Evolutionary conservation across 2,329 filamentous ascomycete species (phyloP).

Genomic region (Amesomyces nigricolor): DNA sequence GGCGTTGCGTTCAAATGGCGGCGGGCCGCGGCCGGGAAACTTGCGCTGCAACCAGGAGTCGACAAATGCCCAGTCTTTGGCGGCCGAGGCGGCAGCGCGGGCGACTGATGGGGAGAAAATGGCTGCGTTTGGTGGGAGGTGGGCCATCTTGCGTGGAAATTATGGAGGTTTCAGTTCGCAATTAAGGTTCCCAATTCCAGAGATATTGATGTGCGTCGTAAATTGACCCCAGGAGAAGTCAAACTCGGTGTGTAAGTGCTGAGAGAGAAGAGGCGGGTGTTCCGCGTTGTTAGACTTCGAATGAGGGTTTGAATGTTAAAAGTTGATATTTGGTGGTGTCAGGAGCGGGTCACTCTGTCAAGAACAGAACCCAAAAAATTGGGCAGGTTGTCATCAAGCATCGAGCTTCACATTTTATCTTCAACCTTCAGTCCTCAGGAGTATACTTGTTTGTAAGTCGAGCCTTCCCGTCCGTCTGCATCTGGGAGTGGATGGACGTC

Average conservation of each 20-base stretch:
- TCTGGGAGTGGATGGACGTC: neutral
- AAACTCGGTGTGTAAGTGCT: no score
- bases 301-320: no score
- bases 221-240: no score
- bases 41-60: conserved; percentile 75
- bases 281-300: no score
- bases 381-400: no score
- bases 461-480: neutral
- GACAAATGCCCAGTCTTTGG: conserved; percentile 87
- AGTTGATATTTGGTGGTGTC: no score
- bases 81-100: conserved; percentile 71
- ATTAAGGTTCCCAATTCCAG: no score
- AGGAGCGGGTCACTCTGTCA: no score
- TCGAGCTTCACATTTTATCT: neutral
- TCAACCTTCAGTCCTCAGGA: no score
- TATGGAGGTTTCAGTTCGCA: no score
- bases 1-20: conserved; percentile 77
- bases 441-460: neutral
- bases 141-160: conserved; percentile 31
- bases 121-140: conserved; percentile 39
- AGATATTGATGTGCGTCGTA: neutral
- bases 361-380: no score
- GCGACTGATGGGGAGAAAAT: conserved; percentile 65
- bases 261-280: no score
- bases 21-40: conserved; percentile 57